Evolutionary conservation across 2,329 filamentous ascomycete genomes (phyloP).

Genomic region (Ophiostoma sp.): DNA sequence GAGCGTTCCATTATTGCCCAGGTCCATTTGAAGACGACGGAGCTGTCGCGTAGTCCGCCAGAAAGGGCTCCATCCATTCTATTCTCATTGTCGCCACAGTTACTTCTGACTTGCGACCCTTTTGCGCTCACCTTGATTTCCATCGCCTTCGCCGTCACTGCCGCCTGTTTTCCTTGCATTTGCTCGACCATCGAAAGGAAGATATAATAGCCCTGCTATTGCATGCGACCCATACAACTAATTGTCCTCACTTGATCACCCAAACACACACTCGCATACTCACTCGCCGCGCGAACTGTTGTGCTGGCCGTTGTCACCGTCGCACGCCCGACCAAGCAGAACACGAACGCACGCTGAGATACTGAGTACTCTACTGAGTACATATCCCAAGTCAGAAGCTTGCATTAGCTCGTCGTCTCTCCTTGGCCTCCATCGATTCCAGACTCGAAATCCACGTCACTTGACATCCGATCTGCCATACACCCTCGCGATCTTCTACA

Average conservation of each 20-base stretch:
- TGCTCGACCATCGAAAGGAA: neutral
- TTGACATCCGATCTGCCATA: neutral
- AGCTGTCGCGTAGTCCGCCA: constrained; percentile 1
- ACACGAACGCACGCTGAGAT: neutral
- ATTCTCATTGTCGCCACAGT: neutral
- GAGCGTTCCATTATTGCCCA: neutral
- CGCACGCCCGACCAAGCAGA: neutral
- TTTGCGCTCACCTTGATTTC: neutral
- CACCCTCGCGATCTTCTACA: neutral
- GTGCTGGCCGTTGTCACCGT: neutral
- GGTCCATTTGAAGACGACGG: neutral
- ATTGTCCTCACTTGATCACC: neutral
- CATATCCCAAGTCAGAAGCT: neutral
- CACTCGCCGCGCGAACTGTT: neutral
- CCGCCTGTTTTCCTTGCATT: constrained; percentile 4
- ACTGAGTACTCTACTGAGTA: neutral
- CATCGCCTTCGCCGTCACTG: neutral
- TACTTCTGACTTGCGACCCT: neutral
- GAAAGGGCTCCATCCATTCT: neutral
- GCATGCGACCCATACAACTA: neutral
- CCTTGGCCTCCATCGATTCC: neutral
- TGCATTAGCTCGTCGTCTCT: neutral
- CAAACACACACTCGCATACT: neutral
- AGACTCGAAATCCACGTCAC: neutral
- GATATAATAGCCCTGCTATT: neutral